A percentile compares a stretch with the other conserved stretches of the same genome.
phyloP scores from a whole-genome alignment of 1,284 basidiomycete species.

The Ustilago hordei region DNA sequence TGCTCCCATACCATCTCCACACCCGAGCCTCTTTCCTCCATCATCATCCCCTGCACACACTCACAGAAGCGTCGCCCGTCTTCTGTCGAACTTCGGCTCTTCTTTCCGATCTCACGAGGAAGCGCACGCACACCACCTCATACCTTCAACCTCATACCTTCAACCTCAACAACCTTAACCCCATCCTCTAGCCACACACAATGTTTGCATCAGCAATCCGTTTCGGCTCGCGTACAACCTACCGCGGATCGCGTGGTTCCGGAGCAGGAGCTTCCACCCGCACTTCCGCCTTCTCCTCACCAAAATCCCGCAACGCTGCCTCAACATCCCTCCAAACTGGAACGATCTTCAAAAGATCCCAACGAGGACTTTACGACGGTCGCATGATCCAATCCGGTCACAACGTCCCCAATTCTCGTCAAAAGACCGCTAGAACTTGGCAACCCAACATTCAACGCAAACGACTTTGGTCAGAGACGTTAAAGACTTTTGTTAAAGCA shows the following conservation, averaged over 20 bases:
- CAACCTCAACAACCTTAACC: neutral
- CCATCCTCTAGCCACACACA: neutral
- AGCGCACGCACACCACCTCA: too few relatives aligned
- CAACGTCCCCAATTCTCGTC: constrained; percentile 65
- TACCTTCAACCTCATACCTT: too few relatives aligned
- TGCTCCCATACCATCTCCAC: neutral
- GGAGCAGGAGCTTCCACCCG: constrained; percentile 61
- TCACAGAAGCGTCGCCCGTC: too few relatives aligned
- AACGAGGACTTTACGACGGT: constrained; percentile 67
- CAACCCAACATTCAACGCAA: constrained; percentile 64
- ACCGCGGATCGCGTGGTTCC: constrained; percentile 63
- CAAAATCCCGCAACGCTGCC: constrained; percentile 58
- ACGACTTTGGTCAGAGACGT: constrained; percentile 50
- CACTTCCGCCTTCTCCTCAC: constrained; percentile 63
- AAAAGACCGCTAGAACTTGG: constrained; percentile 66
- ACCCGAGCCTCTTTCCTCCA: neutral
- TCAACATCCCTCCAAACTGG: constrained; percentile 41
- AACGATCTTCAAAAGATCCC: constrained; percentile 64
- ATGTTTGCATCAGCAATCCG: constrained; percentile 64
- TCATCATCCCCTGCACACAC: too few relatives aligned
- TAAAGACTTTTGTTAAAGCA: constrained; percentile 41
- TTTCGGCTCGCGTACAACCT: constrained; percentile 66
- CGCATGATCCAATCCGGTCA: constrained; percentile 63
- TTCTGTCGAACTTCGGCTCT: too few relatives aligned
- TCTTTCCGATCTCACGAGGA: too few relatives aligned